Percentiles rank a stretch among this genome's conserved stretches.
phyloP scores from a whole-genome alignment of 1,284 basidiomycete species.

The Moesziomyces parantarcticus region DNA sequence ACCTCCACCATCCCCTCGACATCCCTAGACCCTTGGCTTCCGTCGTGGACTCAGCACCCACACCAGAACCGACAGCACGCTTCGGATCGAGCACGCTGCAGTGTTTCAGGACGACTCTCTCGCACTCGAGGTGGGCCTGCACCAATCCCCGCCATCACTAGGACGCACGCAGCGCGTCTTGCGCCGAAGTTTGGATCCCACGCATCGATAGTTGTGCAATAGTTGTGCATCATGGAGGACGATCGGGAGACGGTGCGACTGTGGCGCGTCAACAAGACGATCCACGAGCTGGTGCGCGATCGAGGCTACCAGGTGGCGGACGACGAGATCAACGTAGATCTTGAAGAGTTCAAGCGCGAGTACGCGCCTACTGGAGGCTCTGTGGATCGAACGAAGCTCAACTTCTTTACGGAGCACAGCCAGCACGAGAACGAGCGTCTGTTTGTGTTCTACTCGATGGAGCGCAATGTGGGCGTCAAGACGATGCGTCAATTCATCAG shows the following conservation, averaged over 20 bases:
- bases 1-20: no score
- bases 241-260: slow-evolving; percentile 74
- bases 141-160: no score
- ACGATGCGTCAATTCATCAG: slow-evolving; percentile 66
- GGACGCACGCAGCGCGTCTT: no score
- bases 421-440: slow-evolving; percentile 78
- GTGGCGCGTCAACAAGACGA: slow-evolving; percentile 95
- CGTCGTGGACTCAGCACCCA: no score
- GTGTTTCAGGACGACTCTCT: no score
- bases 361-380: slow-evolving; percentile 70
- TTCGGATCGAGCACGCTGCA: no score
- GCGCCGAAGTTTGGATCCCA: no score
- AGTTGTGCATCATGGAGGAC: slow-evolving; percentile 64
- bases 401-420: slow-evolving; percentile 61
- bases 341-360: slow-evolving; percentile 75
- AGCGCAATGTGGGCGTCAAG: slow-evolving; percentile 65
- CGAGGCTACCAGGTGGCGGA: slow-evolving; percentile 84
- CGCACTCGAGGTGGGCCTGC: no score
- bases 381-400: slow-evolving; percentile 62
- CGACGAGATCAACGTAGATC: slow-evolving; percentile 87
- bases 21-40: background rate
- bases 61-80: no score
- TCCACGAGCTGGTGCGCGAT: slow-evolving; percentile 95
- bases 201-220: background rate
- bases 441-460: slow-evolving; percentile 83